These are phyloP conservation scores for Coprinopsis sp. DNA, from an alignment of 768 basidiomycete species.

Conservation along the genomic window DNA sequence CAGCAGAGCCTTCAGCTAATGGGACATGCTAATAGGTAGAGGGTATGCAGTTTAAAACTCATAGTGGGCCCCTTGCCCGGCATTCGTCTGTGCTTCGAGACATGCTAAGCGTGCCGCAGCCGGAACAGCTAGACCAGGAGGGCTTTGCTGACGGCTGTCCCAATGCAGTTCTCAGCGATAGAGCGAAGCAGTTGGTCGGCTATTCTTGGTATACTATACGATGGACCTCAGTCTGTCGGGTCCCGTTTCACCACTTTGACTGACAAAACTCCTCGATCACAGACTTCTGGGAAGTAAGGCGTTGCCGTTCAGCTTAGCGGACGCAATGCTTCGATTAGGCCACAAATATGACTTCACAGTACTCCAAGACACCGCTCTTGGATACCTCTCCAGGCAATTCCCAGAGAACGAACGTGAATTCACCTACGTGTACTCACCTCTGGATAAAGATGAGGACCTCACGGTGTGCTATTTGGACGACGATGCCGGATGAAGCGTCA, in stretches of 20 bases:
- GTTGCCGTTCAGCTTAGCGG: slow-evolving; percentile 27
- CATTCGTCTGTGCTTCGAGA: slow-evolving; percentile 19
- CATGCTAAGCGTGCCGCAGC: slow-evolving; percentile 18
- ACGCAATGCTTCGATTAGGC: slow-evolving; percentile 31
- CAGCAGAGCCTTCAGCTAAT: no score
- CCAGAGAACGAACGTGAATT: background rate
- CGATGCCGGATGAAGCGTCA: no score
- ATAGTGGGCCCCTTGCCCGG: slow-evolving; percentile 12
- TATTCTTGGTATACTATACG: no score
- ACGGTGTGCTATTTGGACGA: no score
- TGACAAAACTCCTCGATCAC: no score
- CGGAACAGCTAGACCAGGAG: background rate
- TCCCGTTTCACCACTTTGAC: no score
- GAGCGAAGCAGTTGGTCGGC: no score
- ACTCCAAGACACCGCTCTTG: background rate
- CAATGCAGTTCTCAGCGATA: background rate
- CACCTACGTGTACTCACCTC: no score
- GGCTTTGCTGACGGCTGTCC: slow-evolving; percentile 15
- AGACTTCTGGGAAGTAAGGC: no score
- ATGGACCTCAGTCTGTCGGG: no score
- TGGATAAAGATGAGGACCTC: no score
- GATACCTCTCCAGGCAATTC: background rate
- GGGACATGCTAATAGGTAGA: no score
- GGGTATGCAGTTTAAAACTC: slow-evolving; percentile 18
- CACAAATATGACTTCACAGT: slow-evolving; percentile 32